phyloP scores from a whole-genome alignment of 169 alveolate species.

The Miamiensis avidus region DNA sequence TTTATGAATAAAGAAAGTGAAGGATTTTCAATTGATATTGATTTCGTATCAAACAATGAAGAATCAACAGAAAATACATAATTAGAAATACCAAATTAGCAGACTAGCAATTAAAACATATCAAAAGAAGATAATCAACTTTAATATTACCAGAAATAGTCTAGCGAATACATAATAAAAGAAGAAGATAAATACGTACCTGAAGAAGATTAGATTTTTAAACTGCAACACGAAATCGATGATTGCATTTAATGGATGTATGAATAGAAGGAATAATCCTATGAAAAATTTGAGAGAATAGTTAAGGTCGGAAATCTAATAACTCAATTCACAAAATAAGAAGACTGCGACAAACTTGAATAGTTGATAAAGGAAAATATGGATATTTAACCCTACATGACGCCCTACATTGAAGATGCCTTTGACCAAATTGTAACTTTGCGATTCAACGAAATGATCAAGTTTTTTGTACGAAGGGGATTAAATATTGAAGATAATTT shows the following conservation, averaged over 20 bases:
- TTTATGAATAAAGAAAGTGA: no score
- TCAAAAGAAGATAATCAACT: no score
- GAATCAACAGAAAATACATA: no score
- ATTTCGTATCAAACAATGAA: no score
- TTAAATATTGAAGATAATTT: not conserved
- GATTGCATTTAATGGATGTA: not conserved
- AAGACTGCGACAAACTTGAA: slow-evolving; percentile 10
- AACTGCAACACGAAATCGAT: not conserved
- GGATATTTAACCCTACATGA: not conserved
- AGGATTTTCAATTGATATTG: no score
- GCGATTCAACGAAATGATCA: slow-evolving; percentile 11
- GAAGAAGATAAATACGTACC: not conserved
- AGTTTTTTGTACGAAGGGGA: slow-evolving; percentile 21
- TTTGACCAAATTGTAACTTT: slow-evolving; percentile 13
- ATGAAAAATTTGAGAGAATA: slow-evolving; percentile 14
- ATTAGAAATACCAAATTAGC: no score
- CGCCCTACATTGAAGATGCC: slow-evolving; percentile 14
- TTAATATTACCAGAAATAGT: no score
- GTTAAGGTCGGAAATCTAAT: slow-evolving; percentile 15
- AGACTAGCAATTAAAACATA: no score
- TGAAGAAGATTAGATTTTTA: not conserved
- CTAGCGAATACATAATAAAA: not conserved
- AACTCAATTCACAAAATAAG: slow-evolving; percentile 15
- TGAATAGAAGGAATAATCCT: not conserved
- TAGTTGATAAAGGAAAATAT: slow-evolving; percentile 1